A percentile compares a stretch with the other conserved stretches of the same genome.
Evolutionary conservation across 306 rosid genomes (phyloP).

Genomic region (Acacia acuminata): DNA sequence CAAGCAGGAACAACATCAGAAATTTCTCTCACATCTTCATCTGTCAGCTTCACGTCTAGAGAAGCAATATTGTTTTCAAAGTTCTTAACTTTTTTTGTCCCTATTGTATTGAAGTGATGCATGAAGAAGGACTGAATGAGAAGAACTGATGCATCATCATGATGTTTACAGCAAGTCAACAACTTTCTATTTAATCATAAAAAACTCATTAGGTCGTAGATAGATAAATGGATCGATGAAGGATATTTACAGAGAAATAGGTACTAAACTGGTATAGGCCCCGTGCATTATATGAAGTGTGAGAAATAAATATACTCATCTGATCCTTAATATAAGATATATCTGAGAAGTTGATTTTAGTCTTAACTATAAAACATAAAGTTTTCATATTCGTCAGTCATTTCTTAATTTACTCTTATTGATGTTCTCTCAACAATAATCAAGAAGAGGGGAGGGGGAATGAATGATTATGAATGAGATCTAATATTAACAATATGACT

Average conservation of each 20-base stretch:
- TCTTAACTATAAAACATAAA: too few relatives aligned
- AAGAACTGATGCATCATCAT: neutral
- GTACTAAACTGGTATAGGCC: neutral
- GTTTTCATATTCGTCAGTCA: too few relatives aligned
- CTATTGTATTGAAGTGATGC: conserved; percentile 37
- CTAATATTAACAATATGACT: too few relatives aligned
- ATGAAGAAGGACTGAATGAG: conserved; percentile 17
- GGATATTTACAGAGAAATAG: neutral
- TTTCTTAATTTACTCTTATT: too few relatives aligned
- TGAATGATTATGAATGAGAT: too few relatives aligned
- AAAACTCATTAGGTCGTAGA: neutral
- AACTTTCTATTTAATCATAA: neutral
- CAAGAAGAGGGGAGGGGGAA: too few relatives aligned
- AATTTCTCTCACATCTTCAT: conserved; percentile 55
- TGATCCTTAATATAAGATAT: too few relatives aligned
- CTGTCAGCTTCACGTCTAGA: conserved; percentile 55
- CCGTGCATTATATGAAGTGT: too few relatives aligned
- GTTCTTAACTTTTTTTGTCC: conserved; percentile 60
- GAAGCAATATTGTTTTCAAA: conserved; percentile 65
- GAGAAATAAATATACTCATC: too few relatives aligned
- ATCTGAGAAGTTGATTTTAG: too few relatives aligned
- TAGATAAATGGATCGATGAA: neutral
- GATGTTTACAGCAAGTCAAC: neutral
- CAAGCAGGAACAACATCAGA: conserved; percentile 55
- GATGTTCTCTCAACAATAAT: too few relatives aligned